Evolutionary conservation across 1,284 basidiomycete species (phyloP).

Genomic region (Erythrobasidium hasegawianum): DNA sequence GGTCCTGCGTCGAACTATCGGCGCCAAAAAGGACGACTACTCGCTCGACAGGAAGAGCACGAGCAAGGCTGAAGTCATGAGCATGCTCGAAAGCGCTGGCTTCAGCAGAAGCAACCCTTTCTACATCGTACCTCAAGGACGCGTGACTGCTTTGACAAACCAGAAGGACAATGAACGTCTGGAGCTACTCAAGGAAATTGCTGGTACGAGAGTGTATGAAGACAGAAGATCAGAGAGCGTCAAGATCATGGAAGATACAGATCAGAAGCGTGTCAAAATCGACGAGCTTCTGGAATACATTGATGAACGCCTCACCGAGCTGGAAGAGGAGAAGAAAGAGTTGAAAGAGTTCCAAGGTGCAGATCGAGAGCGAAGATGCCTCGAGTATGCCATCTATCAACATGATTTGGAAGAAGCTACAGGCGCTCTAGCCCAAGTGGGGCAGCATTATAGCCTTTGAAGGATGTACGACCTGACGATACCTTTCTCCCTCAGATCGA

Average conservation of each 20-base stretch:
- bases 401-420: conserved; percentile 84
- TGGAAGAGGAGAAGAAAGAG: conserved; percentile 97
- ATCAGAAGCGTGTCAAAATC: conserved; percentile 86
- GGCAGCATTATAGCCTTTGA: too few relatives aligned
- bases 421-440: conserved; percentile 59
- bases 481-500: conserved; percentile 52
- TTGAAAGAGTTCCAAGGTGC: conserved; percentile 82
- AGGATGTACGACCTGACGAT: not conserved
- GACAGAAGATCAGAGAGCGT: conserved; percentile 86
- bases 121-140: conserved; percentile 97
- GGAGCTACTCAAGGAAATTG: conserved; percentile 92
- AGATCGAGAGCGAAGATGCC: conserved; percentile 87
- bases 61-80: conserved; percentile 96
- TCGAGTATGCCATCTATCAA: conserved; percentile 93
- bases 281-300: conserved; percentile 85
- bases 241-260: conserved; percentile 91
- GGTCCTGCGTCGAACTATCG: conserved; percentile 85
- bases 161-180: conserved; percentile 94
- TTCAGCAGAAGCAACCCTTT: conserved; percentile 98
- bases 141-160: conserved; percentile 94
- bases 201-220: conserved; percentile 97
- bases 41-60: conserved; percentile 92
- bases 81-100: conserved; percentile 87
- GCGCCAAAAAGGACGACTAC: conserved; percentile 98
- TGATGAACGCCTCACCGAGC: conserved; percentile 79